phyloP scores from a whole-genome alignment of 208 protist species.

The Novymonas esmeraldas region DNA sequence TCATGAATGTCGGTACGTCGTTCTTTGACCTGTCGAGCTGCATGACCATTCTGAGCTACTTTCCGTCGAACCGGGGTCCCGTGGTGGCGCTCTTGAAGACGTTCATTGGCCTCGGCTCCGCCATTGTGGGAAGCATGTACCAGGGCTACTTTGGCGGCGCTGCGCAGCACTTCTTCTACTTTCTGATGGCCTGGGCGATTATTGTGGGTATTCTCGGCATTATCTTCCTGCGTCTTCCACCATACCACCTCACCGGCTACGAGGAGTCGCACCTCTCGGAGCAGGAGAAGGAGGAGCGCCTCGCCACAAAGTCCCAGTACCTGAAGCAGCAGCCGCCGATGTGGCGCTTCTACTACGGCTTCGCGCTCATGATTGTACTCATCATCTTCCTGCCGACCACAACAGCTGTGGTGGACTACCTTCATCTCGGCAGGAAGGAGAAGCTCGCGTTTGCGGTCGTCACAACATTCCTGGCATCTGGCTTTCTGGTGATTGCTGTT shows the following conservation, averaged over 20 bases:
- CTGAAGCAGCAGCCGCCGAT: conserved; percentile 59
- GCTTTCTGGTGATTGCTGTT: conserved; percentile 32
- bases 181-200: conserved; percentile 42
- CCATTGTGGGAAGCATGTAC: conserved; percentile 53
- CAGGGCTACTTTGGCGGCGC: conserved; percentile 49
- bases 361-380: conserved; percentile 51
- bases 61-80: conserved; percentile 46
- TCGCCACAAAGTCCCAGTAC: conserved; percentile 33
- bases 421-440: conserved; percentile 16
- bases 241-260: conserved; percentile 64
- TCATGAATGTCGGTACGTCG: conserved; percentile 39
- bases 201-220: conserved; percentile 37
- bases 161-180: conserved; percentile 52
- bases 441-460: conserved; percentile 39
- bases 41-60: conserved; percentile 55
- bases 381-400: conserved; percentile 61
- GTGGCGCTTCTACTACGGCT: conserved; percentile 65
- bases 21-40: conserved; percentile 56
- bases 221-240: conserved; percentile 51
- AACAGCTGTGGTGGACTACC: conserved; percentile 42
- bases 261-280: conserved; percentile 38
- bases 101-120: conserved; percentile 62
- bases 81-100: conserved; percentile 68
- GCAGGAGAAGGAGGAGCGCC: conserved; percentile 30
- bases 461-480: conserved; percentile 30